These are phyloP conservation scores for Leccinum arenicola DNA, from an alignment of 768 basidiomycete genomes.

Conservation along the genomic window DNA sequence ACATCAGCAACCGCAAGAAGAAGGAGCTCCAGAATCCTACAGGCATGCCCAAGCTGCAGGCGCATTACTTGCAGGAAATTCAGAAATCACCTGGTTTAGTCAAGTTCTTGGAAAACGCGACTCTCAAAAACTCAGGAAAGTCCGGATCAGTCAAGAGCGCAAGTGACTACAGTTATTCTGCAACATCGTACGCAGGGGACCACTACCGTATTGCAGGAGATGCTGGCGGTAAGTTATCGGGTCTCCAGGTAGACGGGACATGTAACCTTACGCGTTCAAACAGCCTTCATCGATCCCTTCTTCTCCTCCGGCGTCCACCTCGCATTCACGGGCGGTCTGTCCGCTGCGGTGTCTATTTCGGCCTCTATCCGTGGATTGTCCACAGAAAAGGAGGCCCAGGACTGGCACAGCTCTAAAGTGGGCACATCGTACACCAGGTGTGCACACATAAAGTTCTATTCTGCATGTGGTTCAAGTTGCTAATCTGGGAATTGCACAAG, in stretches of 20 bases:
- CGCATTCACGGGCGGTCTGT: not conserved
- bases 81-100: too few relatives aligned
- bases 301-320: not conserved
- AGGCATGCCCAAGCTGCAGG: not conserved
- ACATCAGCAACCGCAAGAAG: not conserved
- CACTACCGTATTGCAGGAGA: too few relatives aligned
- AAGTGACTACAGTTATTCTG: too few relatives aligned
- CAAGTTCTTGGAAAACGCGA: too few relatives aligned
- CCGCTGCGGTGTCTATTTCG: not conserved
- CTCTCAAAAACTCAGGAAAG: too few relatives aligned
- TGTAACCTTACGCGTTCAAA: not conserved
- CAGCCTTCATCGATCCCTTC: not conserved
- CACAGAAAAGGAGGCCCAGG: not conserved
- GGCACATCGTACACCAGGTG: not conserved
- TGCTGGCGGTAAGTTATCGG: too few relatives aligned
- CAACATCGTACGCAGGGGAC: too few relatives aligned
- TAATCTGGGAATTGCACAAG: not conserved
- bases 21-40: not conserved
- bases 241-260: too few relatives aligned
- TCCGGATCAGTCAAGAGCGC: too few relatives aligned
- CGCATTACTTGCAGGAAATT: too few relatives aligned
- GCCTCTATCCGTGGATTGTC: not conserved
- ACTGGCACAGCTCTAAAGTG: not conserved
- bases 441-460: not conserved
- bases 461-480: not conserved